These are phyloP conservation scores for Ophiostoma piceae DNA, from an alignment of 2,329 filamentous ascomycete species.

Conservation along the genomic window DNA sequence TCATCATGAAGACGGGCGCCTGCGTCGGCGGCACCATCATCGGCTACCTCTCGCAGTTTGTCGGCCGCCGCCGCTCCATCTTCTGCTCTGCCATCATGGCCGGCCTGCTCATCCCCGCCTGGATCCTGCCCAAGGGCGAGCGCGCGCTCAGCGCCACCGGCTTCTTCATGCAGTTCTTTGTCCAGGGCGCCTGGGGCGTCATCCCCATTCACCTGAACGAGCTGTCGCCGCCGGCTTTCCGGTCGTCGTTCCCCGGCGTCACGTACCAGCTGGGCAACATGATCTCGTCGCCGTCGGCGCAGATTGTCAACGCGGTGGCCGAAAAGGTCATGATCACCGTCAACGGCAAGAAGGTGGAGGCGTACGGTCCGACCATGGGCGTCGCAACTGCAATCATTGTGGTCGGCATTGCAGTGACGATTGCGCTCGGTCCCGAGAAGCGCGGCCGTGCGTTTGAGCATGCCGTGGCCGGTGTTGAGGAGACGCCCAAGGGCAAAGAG, in stretches of 20 bases:
- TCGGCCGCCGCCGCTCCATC: slow-evolving; percentile 65
- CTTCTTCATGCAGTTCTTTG: slow-evolving; percentile 72
- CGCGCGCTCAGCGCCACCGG: slow-evolving; percentile 64
- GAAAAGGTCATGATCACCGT: background rate
- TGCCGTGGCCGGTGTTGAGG: background rate
- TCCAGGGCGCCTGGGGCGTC: slow-evolving; percentile 62
- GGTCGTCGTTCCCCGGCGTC: slow-evolving; percentile 64
- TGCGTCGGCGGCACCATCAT: slow-evolving; percentile 55
- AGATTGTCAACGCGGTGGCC: slow-evolving; percentile 10
- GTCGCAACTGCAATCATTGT: background rate
- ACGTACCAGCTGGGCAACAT: slow-evolving; percentile 73
- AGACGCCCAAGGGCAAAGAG: background rate
- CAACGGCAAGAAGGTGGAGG: background rate
- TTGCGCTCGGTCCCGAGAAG: background rate
- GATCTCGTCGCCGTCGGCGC: slow-evolving; percentile 58
- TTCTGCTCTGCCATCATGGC: slow-evolving; percentile 61
- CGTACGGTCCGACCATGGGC: background rate
- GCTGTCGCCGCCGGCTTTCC: slow-evolving; percentile 63
- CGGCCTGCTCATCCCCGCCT: slow-evolving; percentile 80
- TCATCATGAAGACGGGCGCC: slow-evolving; percentile 17
- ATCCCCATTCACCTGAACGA: slow-evolving; percentile 71
- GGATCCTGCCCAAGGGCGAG: slow-evolving; percentile 53
- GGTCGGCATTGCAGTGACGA: background rate
- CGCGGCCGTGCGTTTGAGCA: background rate
- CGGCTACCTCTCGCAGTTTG: slow-evolving; percentile 63